Conservation (phyloP, 257 asterid species). For the Perilla frutescens region DNA sequence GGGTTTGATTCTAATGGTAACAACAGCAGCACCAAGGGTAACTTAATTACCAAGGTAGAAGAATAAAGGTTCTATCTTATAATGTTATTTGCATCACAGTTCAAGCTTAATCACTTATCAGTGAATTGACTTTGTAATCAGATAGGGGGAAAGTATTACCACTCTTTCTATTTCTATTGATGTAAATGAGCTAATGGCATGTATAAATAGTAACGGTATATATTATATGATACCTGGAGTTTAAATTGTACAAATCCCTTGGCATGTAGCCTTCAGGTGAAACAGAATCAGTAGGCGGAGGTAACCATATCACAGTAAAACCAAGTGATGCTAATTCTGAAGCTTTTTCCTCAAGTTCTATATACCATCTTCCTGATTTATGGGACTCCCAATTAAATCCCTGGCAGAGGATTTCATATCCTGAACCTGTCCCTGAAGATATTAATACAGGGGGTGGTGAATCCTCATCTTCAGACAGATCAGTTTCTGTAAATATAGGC, state of each 20-base stretch:
- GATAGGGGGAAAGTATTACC: neutral
- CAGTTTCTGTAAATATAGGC: slow-evolving; percentile 56
- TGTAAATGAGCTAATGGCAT: neutral
- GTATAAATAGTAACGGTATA: slow-evolving; percentile 1
- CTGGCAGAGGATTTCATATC: slow-evolving; percentile 87
- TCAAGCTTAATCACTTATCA: slow-evolving; percentile 9
- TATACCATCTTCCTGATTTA: slow-evolving; percentile 90
- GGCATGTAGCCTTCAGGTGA: slow-evolving; percentile 99
- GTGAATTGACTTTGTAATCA: slow-evolving; percentile 22
- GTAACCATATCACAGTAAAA: slow-evolving; percentile 91
- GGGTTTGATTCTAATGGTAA: neutral
- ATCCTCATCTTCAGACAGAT: slow-evolving; percentile 48
- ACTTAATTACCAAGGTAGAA: neutral
- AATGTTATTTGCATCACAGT: slow-evolving; percentile 18
- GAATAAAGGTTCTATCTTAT: slow-evolving; percentile 2
- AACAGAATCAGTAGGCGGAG: slow-evolving; percentile 97
- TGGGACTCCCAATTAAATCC: slow-evolving; percentile 99
- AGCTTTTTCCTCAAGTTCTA: slow-evolving; percentile 75
- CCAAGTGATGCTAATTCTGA: slow-evolving; percentile 78
- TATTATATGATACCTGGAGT: slow-evolving; percentile 73
- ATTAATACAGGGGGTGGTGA: slow-evolving; percentile 49
- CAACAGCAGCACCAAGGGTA: neutral
- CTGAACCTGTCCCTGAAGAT: slow-evolving; percentile 89
- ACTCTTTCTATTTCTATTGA: neutral
- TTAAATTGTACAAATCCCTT: slow-evolving; percentile 81